phyloP scores from a whole-genome alignment of 768 basidiomycete species.

The Steccherinum ochraceum region DNA sequence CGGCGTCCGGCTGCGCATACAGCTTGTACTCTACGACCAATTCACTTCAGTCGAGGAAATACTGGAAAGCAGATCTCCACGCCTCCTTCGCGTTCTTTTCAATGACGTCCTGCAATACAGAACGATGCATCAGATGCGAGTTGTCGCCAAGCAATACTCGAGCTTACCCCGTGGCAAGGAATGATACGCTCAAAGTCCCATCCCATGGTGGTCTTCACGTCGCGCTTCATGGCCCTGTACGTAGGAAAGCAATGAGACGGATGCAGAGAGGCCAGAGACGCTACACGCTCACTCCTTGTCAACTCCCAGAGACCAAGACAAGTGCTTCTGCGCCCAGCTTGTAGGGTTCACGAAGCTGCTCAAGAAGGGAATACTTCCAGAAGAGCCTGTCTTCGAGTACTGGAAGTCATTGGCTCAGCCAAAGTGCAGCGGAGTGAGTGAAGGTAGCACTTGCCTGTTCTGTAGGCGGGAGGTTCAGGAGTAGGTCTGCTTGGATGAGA shows the following conservation, averaged over 20 bases:
- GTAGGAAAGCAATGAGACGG: too few relatives aligned
- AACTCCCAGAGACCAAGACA: conserved; percentile 18
- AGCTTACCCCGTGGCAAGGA: conserved; percentile 57
- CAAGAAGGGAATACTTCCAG: conserved; percentile 18
- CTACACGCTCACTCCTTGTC: conserved; percentile 19
- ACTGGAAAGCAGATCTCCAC: conserved; percentile 26
- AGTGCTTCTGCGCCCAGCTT: conserved; percentile 19
- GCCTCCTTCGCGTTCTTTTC: conserved; percentile 41
- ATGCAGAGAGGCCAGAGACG: too few relatives aligned
- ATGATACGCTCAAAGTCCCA: conserved; percentile 78
- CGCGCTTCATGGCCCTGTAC: conserved; percentile 48
- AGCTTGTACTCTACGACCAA: too few relatives aligned
- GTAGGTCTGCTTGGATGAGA: conserved; percentile 73
- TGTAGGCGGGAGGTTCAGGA: conserved; percentile 73
- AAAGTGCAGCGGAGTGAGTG: neutral
- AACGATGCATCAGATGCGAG: neutral
- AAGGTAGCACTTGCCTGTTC: conserved; percentile 50
- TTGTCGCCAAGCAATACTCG: neutral
- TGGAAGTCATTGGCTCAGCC: conserved; percentile 9
- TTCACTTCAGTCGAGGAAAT: conserved; percentile 15
- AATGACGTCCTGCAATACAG: conserved; percentile 35
- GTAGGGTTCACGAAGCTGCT: conserved; percentile 16
- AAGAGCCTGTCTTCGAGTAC: conserved; percentile 32
- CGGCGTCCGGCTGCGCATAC: too few relatives aligned
- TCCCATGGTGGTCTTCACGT: conserved; percentile 53